A percentile compares a stretch with the other conserved stretches of the same genome.
Evolutionary conservation across 495 filamentous ascomycete genomes (phyloP).

Genomic region (Penicillium flavigenum): DNA sequence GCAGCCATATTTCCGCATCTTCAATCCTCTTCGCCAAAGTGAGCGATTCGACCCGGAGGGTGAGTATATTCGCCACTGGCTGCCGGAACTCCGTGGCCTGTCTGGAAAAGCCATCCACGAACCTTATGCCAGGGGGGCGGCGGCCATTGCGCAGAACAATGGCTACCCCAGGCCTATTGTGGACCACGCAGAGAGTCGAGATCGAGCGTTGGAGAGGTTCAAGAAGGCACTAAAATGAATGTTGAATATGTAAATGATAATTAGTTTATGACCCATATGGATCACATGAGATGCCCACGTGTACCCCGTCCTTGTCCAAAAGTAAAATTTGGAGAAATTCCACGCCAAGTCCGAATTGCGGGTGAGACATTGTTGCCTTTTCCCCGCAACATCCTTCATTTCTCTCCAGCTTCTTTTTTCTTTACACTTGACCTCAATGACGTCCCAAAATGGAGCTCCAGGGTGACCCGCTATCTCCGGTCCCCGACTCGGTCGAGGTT

Average conservation of each 20-base stretch:
- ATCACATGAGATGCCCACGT: background rate
- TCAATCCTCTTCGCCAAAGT: slow-evolving; percentile 83
- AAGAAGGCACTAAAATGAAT: slow-evolving; percentile 52
- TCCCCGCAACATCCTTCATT: slow-evolving; percentile 12
- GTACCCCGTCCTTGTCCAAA: background rate
- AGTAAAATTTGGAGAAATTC: background rate
- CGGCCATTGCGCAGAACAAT: slow-evolving; percentile 54
- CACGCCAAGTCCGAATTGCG: background rate
- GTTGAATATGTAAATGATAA: background rate
- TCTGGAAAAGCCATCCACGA: slow-evolving; percentile 69
- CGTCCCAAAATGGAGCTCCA: slow-evolving; percentile 41
- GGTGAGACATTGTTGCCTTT: slow-evolving; percentile 14
- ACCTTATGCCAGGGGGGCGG: slow-evolving; percentile 68
- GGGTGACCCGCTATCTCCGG: slow-evolving; percentile 27
- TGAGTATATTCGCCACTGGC: slow-evolving; percentile 59
- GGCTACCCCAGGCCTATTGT: slow-evolving; percentile 78
- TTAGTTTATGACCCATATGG: background rate
- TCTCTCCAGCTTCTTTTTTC: slow-evolving; percentile 1
- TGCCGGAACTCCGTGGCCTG: slow-evolving; percentile 60
- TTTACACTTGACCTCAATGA: slow-evolving; percentile 16
- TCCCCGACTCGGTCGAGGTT: slow-evolving; percentile 28
- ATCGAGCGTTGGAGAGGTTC: slow-evolving; percentile 67
- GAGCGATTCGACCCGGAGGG: slow-evolving; percentile 70
- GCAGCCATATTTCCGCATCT: slow-evolving; percentile 89
- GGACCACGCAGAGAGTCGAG: slow-evolving; percentile 65